Base-by-base conservation (phyloP, 345 rosid species). In the Arabidopsis arenosa region DNA sequence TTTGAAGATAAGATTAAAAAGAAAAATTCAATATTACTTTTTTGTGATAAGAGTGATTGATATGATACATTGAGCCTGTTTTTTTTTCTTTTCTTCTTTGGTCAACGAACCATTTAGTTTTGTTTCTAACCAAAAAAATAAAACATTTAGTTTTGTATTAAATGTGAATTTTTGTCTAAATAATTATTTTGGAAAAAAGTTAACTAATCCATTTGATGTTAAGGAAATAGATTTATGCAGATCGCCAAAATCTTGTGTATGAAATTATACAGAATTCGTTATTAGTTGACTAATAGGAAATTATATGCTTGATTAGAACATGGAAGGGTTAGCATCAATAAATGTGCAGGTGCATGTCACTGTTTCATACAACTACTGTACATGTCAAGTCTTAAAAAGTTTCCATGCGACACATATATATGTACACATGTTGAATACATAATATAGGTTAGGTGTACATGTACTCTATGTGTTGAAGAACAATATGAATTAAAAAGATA, bases 341-440 rank as follows among this genome's bases (percentile, higher is more conserved):
- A 70, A 23, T 45, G 49, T 36, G 66, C 5, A 45, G 71, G 75
- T 76, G 75, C 66, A 76, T 76, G 71, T 70, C 75, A 69, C 75
- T 76, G 51, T 76, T 69, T 44, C 56, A 70, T 35, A 35, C 70
- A 45, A 62, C 65, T 48, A 33, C 32, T 5, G 7, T 13, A 53
- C 41, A 63, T 76, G 66, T 70, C 75, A 54, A 69, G 44, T 76
- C 75, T 54, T 68, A 4, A n/a, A 64, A 45, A 47, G 47, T 58
- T 56, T 77, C 54, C 21, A 56, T 65, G 51, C 17, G 78, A 66
- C 40, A 33, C 15, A 21, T 4, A 44, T 53, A 60, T 36, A 44
- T 53, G 37, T 36, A 55, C 4, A 60, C 40, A 6, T 35, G 61
- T 30, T 14, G 32, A 37, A 41, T 43, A 69, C 56, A n/a, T 41